Evolutionary conservation across 164 flowering plant species (phyloP), one percentile per base, ranked within the genome.

Genomic region (Aristolochia fimbriata): DNA sequence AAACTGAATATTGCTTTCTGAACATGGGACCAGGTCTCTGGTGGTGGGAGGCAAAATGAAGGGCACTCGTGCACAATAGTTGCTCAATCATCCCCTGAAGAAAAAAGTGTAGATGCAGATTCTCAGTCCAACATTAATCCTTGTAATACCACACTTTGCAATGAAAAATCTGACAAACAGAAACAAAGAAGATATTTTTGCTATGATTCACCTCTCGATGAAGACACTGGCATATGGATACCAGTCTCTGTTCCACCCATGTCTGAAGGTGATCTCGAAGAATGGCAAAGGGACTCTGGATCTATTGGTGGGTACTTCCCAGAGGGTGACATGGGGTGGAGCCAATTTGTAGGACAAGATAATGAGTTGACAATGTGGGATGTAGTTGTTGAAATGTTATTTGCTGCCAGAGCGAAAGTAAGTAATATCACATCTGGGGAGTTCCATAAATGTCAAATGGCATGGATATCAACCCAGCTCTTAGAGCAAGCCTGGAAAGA

Each of bases 171-270:
- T 9, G 13, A 6, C 20, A 9, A 67, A 47, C 69, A 74, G 65
- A 81, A 71, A 53, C 76, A 30, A 15, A 81, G 85, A 16, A 91
- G 76, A 62, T 86, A 76, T 70, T 90, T 94, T 50, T 80, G 64
- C 55, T 94, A 90, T 69, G 99, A 84, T 24, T 23, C 82, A 1
- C 99, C 97, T 31, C 80, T 78, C 56, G 74, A 65, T 60, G 99
- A 88, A 71, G 97, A 88, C 68, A 94, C 96, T 51, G 99, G 99
- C 27, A 63, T 67, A 46, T 91, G 99, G 97, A 91, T 94, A 72
- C 99, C 99, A 53, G 95, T 94, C 57, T 94, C 99, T 43, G 87
- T 91, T 60, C 97, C 99, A 21, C 96, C 99, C 37, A 81, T 94
- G 97, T 71, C 77, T 2, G 91, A 86, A 72, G 75, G 74, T 48